Conservation (phyloP, 257 asterid genomes). For the Capsicum baccatum region DNA sequence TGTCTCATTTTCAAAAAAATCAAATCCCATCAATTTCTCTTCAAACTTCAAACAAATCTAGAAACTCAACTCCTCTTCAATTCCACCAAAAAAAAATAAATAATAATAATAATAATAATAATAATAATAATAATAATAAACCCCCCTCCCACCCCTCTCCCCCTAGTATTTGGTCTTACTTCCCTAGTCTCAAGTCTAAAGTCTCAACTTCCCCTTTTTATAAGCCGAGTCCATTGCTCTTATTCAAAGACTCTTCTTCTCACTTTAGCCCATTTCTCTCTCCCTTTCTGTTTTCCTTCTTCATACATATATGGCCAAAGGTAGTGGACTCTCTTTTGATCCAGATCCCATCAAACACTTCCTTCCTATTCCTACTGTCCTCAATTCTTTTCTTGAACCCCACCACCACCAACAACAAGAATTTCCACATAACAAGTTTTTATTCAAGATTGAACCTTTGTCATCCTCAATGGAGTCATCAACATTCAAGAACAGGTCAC, state of each 20-base stretch:
- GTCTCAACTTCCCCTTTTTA: constrained; percentile 58
- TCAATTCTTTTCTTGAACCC: constrained; percentile 27
- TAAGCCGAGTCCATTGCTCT: constrained; percentile 73
- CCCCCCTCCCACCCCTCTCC: not conserved
- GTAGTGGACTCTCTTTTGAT: constrained; percentile 95
- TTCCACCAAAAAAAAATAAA: not conserved
- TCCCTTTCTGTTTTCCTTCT: constrained; percentile 31
- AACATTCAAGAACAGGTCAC: constrained; percentile 41
- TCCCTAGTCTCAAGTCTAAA: constrained; percentile 53
- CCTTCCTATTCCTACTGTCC: constrained; percentile 31
- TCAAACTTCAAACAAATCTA: constrained; percentile 39
- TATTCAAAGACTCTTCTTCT: constrained; percentile 38
- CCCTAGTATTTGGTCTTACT: constrained; percentile 52
- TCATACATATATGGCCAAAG: constrained; percentile 62
- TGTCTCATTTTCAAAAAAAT: not conserved
- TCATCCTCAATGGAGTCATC: constrained; percentile 43
- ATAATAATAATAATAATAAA: no score
- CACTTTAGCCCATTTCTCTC: constrained; percentile 37
- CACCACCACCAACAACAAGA: constrained; percentile 23
- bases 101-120: no score
- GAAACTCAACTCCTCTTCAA: constrained; percentile 19
- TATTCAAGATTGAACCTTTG: constrained; percentile 28
- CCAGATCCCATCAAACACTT: constrained; percentile 57
- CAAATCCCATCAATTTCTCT: constrained; percentile 59
- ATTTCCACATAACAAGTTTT: constrained; percentile 7